Evolutionary conservation across 1,284 basidiomycete genomes (phyloP).

Genomic region (Puccinia hordei): DNA sequence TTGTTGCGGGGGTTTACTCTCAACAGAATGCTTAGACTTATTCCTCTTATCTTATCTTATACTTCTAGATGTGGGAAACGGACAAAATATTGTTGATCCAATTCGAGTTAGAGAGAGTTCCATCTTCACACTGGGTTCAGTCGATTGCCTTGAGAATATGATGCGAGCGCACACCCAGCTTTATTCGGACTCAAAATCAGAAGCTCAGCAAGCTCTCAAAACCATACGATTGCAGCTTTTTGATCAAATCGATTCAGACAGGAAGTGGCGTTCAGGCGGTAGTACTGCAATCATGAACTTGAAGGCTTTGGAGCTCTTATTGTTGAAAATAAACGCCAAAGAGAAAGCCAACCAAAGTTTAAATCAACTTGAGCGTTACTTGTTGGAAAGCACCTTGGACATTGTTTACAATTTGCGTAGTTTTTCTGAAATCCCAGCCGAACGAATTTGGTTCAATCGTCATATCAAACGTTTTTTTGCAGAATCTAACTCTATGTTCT

Average conservation of each 20-base stretch:
- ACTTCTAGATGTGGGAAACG: neutral
- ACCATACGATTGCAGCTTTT: neutral
- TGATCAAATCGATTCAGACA: neutral
- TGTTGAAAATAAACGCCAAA: neutral
- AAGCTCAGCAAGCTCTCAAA: neutral
- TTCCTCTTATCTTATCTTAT: neutral
- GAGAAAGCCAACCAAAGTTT: neutral
- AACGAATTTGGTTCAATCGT: slow-evolving; percentile 10
- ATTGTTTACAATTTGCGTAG: slow-evolving; percentile 14
- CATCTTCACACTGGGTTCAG: neutral
- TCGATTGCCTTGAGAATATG: neutral
- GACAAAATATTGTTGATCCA: neutral
- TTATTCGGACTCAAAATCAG: slow-evolving; percentile 1
- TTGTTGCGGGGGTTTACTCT: neutral
- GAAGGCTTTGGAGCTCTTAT: neutral
- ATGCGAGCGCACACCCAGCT: neutral
- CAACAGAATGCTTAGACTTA: neutral
- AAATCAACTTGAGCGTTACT: neutral
- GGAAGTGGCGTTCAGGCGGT: neutral
- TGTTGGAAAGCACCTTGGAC: neutral
- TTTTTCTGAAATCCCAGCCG: slow-evolving; percentile 2
- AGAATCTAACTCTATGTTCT: neutral
- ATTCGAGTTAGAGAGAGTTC: neutral
- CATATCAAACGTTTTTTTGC: slow-evolving; percentile 7
- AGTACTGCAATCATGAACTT: slow-evolving; percentile 9